Evolutionary conservation across 2,329 filamentous ascomycete genomes (phyloP).

Genomic region (Neonectria ditissima): DNA sequence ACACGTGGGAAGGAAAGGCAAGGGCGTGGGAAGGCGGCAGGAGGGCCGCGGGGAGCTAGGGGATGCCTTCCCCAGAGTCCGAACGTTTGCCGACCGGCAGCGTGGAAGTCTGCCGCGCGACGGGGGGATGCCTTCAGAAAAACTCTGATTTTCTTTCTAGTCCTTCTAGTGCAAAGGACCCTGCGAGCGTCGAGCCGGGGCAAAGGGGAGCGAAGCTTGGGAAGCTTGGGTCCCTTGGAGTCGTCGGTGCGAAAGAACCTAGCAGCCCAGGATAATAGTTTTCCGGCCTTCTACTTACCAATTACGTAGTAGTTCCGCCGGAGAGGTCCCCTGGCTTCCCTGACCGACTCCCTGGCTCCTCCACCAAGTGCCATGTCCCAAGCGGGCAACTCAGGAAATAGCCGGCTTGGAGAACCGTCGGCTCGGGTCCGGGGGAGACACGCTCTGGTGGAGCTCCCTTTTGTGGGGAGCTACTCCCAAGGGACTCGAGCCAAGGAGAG

Average conservation of each 20-base stretch:
- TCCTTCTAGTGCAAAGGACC: constrained; percentile 15
- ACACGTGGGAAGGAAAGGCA: constrained; percentile 3
- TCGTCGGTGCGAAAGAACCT: neutral
- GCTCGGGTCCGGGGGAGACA: constrained; percentile 36
- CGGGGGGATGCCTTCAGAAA: constrained; percentile 11
- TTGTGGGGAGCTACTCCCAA: constrained; percentile 3
- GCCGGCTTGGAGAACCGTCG: constrained; percentile 34
- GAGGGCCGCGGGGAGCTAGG: constrained; percentile 2
- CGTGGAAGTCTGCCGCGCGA: constrained; percentile 10
- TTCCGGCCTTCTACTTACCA: constrained; percentile 22
- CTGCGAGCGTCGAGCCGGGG: constrained; percentile 4
- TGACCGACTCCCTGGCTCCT: neutral
- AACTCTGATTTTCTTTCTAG: constrained; percentile 19
- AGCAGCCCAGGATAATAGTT: constrained; percentile 19
- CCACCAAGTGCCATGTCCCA: constrained; percentile 10
- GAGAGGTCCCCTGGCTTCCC: constrained; percentile 21
- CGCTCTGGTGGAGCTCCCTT: constrained; percentile 3
- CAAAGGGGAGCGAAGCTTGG: no score
- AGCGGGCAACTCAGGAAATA: constrained; percentile 28
- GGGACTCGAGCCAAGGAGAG: neutral
- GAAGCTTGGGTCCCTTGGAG: neutral
- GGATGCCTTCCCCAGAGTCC: constrained; percentile 16
- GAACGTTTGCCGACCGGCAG: constrained; percentile 9
- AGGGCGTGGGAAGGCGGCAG: no score
- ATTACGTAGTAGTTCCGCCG: constrained; percentile 7